A percentile compares a stretch with the other conserved stretches of the same genome.
Evolutionary conservation across 306 rosid genomes (phyloP).

Genomic region (Astragalus membranaceus): DNA sequence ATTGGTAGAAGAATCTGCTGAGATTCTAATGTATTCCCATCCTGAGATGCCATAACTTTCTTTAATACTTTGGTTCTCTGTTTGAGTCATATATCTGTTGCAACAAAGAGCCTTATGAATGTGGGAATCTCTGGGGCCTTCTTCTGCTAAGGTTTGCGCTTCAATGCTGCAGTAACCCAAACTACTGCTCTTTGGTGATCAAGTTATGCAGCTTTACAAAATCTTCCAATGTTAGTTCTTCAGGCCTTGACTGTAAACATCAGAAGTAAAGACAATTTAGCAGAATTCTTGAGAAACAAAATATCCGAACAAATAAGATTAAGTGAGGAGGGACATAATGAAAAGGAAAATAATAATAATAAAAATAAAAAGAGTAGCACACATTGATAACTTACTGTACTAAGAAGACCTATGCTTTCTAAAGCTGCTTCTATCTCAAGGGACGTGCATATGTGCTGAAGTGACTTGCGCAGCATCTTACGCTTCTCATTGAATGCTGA

Average conservation of each 20-base stretch:
- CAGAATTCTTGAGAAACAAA: conserved; percentile 2
- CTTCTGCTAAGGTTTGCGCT: neutral
- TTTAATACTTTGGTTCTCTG: neutral
- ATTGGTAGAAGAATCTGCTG: conserved; percentile 5
- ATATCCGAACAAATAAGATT: neutral
- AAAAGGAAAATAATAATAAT: neutral
- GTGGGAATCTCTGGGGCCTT: neutral
- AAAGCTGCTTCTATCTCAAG: conserved; percentile 65
- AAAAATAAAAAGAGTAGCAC: neutral
- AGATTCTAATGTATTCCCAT: neutral
- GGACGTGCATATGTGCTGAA: conserved; percentile 71
- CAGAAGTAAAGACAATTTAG: neutral
- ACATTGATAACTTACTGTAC: conserved; percentile 50
- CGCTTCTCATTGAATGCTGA: conserved; percentile 93
- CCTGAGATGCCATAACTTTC: neutral
- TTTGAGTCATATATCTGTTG: neutral
- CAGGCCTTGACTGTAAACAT: conserved; percentile 67
- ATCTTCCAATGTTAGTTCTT: conserved; percentile 69
- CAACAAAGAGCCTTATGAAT: neutral
- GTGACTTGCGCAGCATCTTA: conserved; percentile 81
- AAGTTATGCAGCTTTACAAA: conserved; percentile 65
- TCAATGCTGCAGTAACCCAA: conserved; percentile 1
- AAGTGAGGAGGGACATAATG: neutral
- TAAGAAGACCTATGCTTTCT: conserved; percentile 47
- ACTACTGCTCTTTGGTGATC: conserved; percentile 38